Conservation (phyloP, 2,329 filamentous ascomycete genomes). For the Xylaria sp. region DNA sequence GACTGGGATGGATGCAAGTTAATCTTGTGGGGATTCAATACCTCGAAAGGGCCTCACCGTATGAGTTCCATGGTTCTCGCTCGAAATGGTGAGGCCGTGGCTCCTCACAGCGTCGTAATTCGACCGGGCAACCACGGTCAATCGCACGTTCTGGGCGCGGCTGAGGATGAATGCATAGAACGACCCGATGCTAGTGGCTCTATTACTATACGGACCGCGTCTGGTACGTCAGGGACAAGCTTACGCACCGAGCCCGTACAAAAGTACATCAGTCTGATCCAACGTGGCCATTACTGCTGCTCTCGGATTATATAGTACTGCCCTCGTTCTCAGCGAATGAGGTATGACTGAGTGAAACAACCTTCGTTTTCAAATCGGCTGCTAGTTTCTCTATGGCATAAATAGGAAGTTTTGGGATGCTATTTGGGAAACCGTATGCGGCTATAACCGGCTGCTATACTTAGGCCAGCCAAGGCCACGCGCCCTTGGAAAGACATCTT, state of each 20-base stretch:
- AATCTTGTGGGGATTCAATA: conserved; percentile 33
- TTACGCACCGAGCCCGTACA: conserved; percentile 66
- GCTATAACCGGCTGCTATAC: too few species aligned
- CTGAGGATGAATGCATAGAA: conserved; percentile 66
- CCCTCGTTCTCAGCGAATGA: too few species aligned
- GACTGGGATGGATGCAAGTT: not conserved
- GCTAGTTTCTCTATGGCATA: too few species aligned
- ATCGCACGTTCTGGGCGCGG: conserved; percentile 55
- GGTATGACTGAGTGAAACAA: too few species aligned
- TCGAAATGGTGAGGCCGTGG: conserved; percentile 63
- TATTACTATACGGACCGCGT: not conserved
- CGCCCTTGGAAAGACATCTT: too few species aligned
- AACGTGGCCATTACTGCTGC: not conserved
- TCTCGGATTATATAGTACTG: not conserved
- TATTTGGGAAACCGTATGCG: too few species aligned
- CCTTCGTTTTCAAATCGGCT: too few species aligned
- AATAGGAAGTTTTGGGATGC: too few species aligned
- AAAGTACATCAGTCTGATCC: conserved; percentile 52
- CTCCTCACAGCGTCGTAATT: conserved; percentile 66
- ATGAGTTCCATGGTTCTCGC: conserved; percentile 65
- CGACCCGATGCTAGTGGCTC: conserved; percentile 59
- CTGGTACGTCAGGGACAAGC: conserved; percentile 38
- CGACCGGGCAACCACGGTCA: conserved; percentile 69
- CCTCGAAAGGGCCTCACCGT: conserved; percentile 58
- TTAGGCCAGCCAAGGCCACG: too few species aligned